Base-by-base conservation (phyloP, 2,329 filamentous ascomycete genomes). In the Fusarium phyllophilum region DNA sequence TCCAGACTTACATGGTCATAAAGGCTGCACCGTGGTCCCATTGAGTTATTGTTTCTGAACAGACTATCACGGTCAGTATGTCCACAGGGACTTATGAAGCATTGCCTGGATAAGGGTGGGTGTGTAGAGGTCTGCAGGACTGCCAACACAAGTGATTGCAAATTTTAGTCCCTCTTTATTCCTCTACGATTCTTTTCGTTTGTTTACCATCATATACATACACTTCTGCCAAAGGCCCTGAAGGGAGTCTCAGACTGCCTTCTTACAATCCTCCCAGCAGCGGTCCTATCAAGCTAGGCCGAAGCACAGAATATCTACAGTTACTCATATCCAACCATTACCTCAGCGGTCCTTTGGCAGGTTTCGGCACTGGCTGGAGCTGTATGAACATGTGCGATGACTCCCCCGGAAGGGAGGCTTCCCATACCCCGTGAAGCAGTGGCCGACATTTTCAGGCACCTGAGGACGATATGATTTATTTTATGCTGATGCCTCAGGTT, bases 131-230 rank as follows among this genome's bases (percentile, higher is more conserved):
- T 31, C 15, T 13, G 7, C 22, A 33, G 14, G 46, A 4, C 29
- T 49, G 10, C n/a, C 10, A n/a, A n/a, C 20, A 3, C 29, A 31
- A 17, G 46, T 33, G 26, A 29, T 17, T 49, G 14, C 18, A 31
- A 18, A 31, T 10, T 6, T 15, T 22, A 6, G 13, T 11, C 9
- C 7, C 20, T n/a, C 20, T 22, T 17, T 17, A 49, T 17, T 33
- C 10, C 14, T 31, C 12, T 17, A 8, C 6, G 0, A 8, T 31
- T 3, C 1, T 18, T 15, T 15, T 33, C 6, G 14, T n/a, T 33
- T 46, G 26, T 7, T 22, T 13, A 22, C n/a, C n/a, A n/a, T n/a
- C n/a, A n/a, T n/a, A n/a, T n/a, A n/a, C n/a, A n/a, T n/a, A n/a
- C n/a, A n/a, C n/a, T n/a, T n/a, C n/a, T n/a, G n/a, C n/a, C n/a